Base-by-base conservation (phyloP, 2,329 filamentous ascomycete species). In the Alternaria alternata region DNA sequence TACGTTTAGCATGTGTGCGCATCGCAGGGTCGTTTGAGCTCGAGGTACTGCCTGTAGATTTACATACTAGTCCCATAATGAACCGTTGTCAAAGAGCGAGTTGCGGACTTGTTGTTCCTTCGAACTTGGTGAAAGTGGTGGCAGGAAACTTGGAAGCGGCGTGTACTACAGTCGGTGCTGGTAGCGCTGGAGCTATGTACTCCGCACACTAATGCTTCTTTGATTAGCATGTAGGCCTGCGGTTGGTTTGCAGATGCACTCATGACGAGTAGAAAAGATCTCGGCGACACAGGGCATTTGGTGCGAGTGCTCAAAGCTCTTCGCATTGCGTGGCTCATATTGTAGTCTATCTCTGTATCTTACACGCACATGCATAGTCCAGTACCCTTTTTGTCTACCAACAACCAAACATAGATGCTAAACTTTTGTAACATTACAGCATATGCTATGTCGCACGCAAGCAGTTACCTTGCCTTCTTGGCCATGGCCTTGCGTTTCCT, bases 401-500 rank as follows among this genome's bases (percentile, higher is more conserved):
- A 38, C 16, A 30, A 28, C 34, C 32, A 39, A 39, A 36, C 44
- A 49, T 46, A 38, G 38, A 59, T 59, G 51, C 48, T 11, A 47
- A 42, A 30, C 26, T 42, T 47, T 44, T 54, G 18, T 24, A 26
- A 41, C 44, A 26, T 42, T 9, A 34, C 18, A 22, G 6, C 30
- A 14, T 42, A 11, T 44, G 26, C 28, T 3, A 12, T 9, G 41
- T 18, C 14, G 32, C 36, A 28, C 20, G 12, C 32, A 43, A 28
- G 20, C 8, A 8, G 12, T 46, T 72, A 74, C 62, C 66, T 72
- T n/a, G 47, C 59, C 48, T 61, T 70, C 66, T 64, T 75, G 14
- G 65, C 66, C 65, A 71, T 76, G 28, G 68, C 61, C 60, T 70
- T 79, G 63, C 77, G 76, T 64, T 78, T 83, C 65, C 80, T 75